These are phyloP conservation scores for Aspergillus incahuasiensis DNA, from an alignment of 495 filamentous ascomycete species.

Conservation along the genomic window DNA sequence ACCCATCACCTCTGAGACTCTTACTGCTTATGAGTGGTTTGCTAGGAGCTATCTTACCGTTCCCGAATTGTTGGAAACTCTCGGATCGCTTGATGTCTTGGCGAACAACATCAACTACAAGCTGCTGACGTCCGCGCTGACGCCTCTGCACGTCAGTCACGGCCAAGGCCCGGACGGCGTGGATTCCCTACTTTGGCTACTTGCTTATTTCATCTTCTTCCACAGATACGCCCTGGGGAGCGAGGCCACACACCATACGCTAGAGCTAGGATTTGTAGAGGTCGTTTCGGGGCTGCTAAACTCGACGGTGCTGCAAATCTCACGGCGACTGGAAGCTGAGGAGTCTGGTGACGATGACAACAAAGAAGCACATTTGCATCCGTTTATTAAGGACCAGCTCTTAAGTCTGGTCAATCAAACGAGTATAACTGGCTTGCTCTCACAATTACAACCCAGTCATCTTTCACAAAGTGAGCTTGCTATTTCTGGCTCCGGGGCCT, in stretches of 20 bases:
- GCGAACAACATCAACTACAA: slow-evolving; percentile 50
- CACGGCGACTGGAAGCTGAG: slow-evolving; percentile 50
- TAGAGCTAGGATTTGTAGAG: slow-evolving; percentile 57
- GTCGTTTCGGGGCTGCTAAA: slow-evolving; percentile 61
- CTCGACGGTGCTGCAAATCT: slow-evolving; percentile 56
- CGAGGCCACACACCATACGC: slow-evolving; percentile 33
- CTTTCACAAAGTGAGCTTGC: slow-evolving; percentile 24
- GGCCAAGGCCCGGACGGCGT: slow-evolving; percentile 24
- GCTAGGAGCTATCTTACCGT: slow-evolving; percentile 50
- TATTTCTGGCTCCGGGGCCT: slow-evolving; percentile 25
- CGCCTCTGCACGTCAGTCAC: slow-evolving; percentile 19
- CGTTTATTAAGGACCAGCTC: slow-evolving; percentile 57
- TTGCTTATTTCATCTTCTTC: slow-evolving; percentile 77
- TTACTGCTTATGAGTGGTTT: slow-evolving; percentile 55
- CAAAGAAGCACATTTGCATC: slow-evolving; percentile 39
- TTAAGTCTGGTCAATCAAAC: slow-evolving; percentile 60
- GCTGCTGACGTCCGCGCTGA: slow-evolving; percentile 47
- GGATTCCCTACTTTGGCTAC: slow-evolving; percentile 61
- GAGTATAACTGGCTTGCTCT: slow-evolving; percentile 57
- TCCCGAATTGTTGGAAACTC: slow-evolving; percentile 36
- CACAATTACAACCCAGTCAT: slow-evolving; percentile 33
- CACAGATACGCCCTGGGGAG: slow-evolving; percentile 49
- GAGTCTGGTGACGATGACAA: slow-evolving; percentile 34
- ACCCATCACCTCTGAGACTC: slow-evolving; percentile 43
- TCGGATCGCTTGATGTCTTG: slow-evolving; percentile 44